Percentiles rank a stretch among this genome's conserved stretches.
Evolutionary conservation across 2,329 filamentous ascomycete species (phyloP).

Genomic region (Metarhizium brunneum): DNA sequence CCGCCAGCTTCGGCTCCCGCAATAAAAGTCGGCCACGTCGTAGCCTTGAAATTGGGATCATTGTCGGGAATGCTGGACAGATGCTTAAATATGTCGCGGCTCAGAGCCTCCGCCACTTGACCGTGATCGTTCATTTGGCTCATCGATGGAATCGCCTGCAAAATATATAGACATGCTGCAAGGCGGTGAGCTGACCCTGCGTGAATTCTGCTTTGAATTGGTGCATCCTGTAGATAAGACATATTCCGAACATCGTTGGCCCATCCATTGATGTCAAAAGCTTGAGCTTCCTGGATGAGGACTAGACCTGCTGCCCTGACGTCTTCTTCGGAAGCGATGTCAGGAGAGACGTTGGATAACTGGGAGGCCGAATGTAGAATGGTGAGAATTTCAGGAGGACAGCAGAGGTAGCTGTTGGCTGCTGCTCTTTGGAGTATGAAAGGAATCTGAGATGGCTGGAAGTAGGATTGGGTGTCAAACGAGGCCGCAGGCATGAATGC

Average conservation of each 20-base stretch:
- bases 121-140: conserved; percentile 16
- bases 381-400: conserved; percentile 33
- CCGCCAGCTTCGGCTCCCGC: conserved; percentile 42
- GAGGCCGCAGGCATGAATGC: conserved; percentile 28
- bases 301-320: conserved; percentile 20
- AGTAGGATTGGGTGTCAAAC: conserved; percentile 20
- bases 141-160: conserved; percentile 27
- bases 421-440: conserved; percentile 29
- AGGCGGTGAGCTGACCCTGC: conserved; percentile 34
- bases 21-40: conserved; percentile 47
- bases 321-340: conserved; percentile 18
- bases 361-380: conserved; percentile 33
- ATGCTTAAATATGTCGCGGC: conserved; percentile 35
- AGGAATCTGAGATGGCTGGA: conserved; percentile 27
- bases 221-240: conserved; percentile 22
- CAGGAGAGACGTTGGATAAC: conserved; percentile 23
- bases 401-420: conserved; percentile 37
- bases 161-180: conserved; percentile 36
- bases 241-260: conserved; percentile 26
- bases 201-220: conserved; percentile 26
- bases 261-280: conserved; percentile 32
- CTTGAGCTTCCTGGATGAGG: conserved; percentile 27
- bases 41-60: conserved; percentile 46
- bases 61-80: conserved; percentile 36
- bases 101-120: conserved; percentile 24